Evolutionary conservation across 108 stramenopile species (phyloP).

Genomic region (Cyclotella baltica): DNA sequence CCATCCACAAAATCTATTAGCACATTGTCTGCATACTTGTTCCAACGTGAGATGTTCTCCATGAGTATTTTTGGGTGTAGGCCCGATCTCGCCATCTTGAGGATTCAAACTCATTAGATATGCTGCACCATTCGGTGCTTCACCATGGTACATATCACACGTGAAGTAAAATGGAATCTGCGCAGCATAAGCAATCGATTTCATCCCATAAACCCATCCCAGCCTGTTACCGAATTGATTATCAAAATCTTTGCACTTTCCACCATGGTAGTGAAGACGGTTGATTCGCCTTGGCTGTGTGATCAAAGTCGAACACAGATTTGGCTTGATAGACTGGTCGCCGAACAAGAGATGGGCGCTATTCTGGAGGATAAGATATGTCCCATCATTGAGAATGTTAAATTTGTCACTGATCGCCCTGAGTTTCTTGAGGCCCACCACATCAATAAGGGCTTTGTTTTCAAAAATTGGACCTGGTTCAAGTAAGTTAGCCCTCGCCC

Average conservation of each 20-base stretch:
- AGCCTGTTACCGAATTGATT: neutral
- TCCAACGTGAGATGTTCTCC: neutral
- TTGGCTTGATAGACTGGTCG: neutral
- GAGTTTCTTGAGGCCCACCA: neutral
- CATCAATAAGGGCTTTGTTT: neutral
- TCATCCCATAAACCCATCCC: neutral
- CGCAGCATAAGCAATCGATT: slow-evolving; percentile 1
- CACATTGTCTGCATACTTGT: neutral
- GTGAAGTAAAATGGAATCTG: neutral
- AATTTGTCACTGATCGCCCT: neutral
- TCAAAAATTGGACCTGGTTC: neutral
- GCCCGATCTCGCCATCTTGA: neutral
- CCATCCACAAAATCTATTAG: neutral
- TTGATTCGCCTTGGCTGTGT: neutral
- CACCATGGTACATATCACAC: neutral
- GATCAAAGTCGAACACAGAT: neutral
- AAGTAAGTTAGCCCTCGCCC: no score
- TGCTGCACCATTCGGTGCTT: neutral
- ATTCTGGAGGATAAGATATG: neutral
- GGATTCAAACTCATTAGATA: neutral
- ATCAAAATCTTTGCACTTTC: neutral
- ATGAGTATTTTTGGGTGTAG: neutral
- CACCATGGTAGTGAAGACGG: neutral
- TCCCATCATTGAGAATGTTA: neutral
- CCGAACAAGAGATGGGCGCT: neutral